These are phyloP conservation scores for Sanghuangporus baumii DNA, from an alignment of 1,284 basidiomycete species.

Conservation along the genomic window DNA sequence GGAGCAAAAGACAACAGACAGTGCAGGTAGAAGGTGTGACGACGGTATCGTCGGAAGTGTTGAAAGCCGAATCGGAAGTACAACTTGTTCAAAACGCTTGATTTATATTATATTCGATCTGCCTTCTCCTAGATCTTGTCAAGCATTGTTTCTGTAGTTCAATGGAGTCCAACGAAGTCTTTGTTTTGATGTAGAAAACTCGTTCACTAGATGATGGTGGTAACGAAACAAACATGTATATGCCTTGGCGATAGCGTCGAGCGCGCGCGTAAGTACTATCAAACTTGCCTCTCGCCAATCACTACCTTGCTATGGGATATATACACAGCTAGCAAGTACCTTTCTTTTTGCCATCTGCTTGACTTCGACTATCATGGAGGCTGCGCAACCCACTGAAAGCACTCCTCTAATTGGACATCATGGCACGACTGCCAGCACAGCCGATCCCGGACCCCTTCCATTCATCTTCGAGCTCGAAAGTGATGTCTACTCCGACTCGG, in stretches of 20 bases:
- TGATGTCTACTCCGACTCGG: not conserved
- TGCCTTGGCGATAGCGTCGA: not conserved
- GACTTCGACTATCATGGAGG: not conserved
- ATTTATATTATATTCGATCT: not conserved
- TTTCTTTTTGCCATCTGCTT: not conserved
- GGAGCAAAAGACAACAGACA: not conserved
- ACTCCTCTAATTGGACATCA: conserved; percentile 9
- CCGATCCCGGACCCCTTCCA: not conserved
- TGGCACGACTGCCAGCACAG: not conserved
- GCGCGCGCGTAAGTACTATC: not conserved
- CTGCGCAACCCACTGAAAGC: conserved; percentile 11
- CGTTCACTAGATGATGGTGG: not conserved
- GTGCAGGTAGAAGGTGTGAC: not conserved
- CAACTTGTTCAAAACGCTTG: not conserved
- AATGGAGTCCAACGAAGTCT: too few species aligned
- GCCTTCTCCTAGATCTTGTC: not conserved
- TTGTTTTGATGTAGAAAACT: too few species aligned
- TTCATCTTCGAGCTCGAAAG: conserved; percentile 2
- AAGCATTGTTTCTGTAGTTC: not conserved
- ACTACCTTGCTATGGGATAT: too few species aligned
- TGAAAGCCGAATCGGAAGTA: conserved; percentile 5
- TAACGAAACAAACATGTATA: not conserved
- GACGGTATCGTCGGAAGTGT: not conserved
- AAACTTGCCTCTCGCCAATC: not conserved
- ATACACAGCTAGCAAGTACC: not conserved